Base-by-base conservation (phyloP, 2,329 filamentous ascomycete genomes). In the Furcasterigmium furcatum region DNA sequence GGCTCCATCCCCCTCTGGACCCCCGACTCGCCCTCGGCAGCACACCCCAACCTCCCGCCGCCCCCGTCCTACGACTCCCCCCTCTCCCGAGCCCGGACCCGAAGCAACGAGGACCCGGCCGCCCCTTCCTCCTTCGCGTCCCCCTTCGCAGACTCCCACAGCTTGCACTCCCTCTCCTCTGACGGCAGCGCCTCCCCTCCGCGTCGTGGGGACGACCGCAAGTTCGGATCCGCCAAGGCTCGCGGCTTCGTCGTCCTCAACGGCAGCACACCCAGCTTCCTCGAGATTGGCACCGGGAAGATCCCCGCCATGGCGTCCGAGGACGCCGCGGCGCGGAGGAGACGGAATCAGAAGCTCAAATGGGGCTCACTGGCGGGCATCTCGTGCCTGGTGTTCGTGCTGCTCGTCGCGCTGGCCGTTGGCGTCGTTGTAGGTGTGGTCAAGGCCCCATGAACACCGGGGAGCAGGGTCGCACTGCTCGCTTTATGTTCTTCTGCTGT, bases 31-130 rank as follows among this genome's bases (percentile, higher is more conserved):
- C 35, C 35, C 35, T 45, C 47, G 4, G 51, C 49, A 25, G 45
- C 46, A 32, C 45, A 53, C 35, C 51, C 51, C 14, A 52, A 52
- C 35, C 49, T 53, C 20, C 51, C 50, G 9, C 48, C 50, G 19
- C 51, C 51, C 27, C 51, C 51, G 22, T 46, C 51, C 32, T 52
- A 52, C 21, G 44, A 45, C 19, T 27, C 44, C 13, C 44, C 44
- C 21, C 32, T 36, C n/a, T 8, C 41, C 22, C 41, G 44, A 20
- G 22, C 44, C 21, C 44, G 38, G 5, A 41, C 44, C 14, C 38
- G 32, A 19, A 43, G 41, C 38, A 45, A 41, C 38, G 38, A 45
- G 44, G 38, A 41, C 29, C 30, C 43, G 19, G 27, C 32, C 25
- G 27, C 34, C 16, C 24, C 24, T n/a, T 30, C 25, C 42, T 21